Evolutionary conservation across 345 rosid genomes (phyloP).

Genomic region (Geranium brycei): DNA sequence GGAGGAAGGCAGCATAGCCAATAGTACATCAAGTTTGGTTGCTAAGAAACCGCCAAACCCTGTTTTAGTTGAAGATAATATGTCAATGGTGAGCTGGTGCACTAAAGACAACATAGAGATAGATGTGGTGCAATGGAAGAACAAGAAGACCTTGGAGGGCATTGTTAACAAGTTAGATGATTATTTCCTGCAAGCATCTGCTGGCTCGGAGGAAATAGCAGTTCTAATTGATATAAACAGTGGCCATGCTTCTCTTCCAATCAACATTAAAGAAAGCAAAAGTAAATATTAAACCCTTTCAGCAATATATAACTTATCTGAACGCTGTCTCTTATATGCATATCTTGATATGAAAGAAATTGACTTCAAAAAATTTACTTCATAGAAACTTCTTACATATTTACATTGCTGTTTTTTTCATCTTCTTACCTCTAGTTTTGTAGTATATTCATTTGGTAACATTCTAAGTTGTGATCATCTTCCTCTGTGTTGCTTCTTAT

Average conservation of each 20-base stretch:
- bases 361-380: no score
- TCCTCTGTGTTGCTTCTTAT: not conserved
- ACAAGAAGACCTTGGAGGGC: constrained; percentile 53
- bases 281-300: constrained; percentile 26
- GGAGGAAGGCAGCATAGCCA: constrained; percentile 45
- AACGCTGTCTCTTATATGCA: not conserved
- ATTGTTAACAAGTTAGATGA: constrained; percentile 74
- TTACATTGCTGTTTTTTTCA: no score
- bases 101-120: constrained; percentile 33
- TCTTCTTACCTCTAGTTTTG: no score
- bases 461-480: not conserved
- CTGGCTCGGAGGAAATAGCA: constrained; percentile 58
- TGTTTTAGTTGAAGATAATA: constrained; percentile 38
- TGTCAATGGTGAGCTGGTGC: constrained; percentile 40
- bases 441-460: not conserved
- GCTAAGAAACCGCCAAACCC: constrained; percentile 25
- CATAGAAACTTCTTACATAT: no score
- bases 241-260: constrained; percentile 35
- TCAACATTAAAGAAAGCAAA: constrained; percentile 42
- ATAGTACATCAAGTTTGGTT: constrained; percentile 16
- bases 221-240: constrained; percentile 53
- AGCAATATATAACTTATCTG: not conserved
- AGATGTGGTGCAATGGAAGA: constrained; percentile 29
- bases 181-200: constrained; percentile 75
- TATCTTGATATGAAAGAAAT: not conserved